Conservation (phyloP, 1,284 basidiomycete species). For the Caloboletus inedulis region DNA sequence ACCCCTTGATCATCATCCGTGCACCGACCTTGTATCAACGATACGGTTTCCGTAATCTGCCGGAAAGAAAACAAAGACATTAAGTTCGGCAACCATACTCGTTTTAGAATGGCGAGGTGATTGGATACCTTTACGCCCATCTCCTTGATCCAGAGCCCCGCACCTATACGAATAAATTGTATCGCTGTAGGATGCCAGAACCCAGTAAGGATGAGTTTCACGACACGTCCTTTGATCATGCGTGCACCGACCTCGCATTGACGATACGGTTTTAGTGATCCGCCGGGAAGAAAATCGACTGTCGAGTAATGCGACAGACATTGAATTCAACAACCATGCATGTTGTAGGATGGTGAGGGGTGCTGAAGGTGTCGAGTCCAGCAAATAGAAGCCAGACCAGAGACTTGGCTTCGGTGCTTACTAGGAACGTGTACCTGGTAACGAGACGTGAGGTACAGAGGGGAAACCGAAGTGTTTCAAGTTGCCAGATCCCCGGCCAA, state of each 20-base stretch:
- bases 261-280: neutral
- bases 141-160: neutral
- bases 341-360: neutral
- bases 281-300: neutral
- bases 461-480: slow-evolving; percentile 16
- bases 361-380: neutral
- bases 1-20: neutral
- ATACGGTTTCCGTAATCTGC: neutral
- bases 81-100: neutral
- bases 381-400: neutral
- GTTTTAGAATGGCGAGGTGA: neutral
- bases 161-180: neutral
- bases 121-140: neutral
- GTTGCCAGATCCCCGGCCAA: neutral
- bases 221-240: neutral
- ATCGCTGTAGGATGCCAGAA: neutral
- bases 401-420: too few species aligned
- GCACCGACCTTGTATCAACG: neutral
- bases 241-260: neutral
- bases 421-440: too few species aligned
- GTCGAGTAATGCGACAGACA: neutral
- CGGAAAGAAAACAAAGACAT: neutral
- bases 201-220: neutral
- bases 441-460: too few species aligned
- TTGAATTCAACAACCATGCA: neutral